Evolutionary conservation across 1,284 basidiomycete species (phyloP).

Genomic region (Ganoderma leucocontextum): DNA sequence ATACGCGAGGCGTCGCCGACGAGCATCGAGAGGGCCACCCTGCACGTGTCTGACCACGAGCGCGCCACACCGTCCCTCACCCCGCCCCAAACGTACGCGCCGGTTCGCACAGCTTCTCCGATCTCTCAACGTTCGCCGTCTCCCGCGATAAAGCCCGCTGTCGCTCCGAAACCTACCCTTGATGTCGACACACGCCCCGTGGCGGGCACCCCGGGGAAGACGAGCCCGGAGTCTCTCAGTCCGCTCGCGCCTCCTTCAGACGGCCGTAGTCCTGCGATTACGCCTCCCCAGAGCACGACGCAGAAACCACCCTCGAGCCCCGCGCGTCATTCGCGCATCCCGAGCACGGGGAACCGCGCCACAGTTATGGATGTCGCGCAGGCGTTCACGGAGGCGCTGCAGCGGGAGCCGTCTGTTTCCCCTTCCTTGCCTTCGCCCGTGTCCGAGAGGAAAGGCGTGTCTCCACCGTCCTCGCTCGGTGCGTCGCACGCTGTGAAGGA

Average conservation of each 20-base stretch:
- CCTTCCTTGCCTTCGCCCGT: slow-evolving; percentile 13
- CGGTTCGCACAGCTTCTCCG: slow-evolving; percentile 18
- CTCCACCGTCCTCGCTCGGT: slow-evolving; percentile 16
- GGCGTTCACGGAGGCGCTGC: slow-evolving; percentile 52
- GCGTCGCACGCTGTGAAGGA: slow-evolving; percentile 10
- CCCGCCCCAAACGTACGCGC: slow-evolving; percentile 10
- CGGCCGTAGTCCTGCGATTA: slow-evolving; percentile 21
- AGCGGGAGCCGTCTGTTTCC: slow-evolving; percentile 18
- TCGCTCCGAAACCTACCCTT: slow-evolving; percentile 23
- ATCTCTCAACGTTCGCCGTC: slow-evolving; percentile 23
- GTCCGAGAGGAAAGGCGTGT: slow-evolving; percentile 11
- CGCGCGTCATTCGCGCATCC: slow-evolving; percentile 59
- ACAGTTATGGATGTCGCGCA: slow-evolving; percentile 82
- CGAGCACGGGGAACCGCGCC: slow-evolving; percentile 72
- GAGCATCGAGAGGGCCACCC: slow-evolving; percentile 12
- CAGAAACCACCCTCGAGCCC: slow-evolving; percentile 38
- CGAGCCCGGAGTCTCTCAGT: slow-evolving; percentile 19
- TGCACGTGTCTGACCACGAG: not conserved
- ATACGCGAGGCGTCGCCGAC: slow-evolving; percentile 27
- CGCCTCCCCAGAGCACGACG: slow-evolving; percentile 27
- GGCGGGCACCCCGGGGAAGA: slow-evolving; percentile 11
- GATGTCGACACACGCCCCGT: slow-evolving; percentile 20
- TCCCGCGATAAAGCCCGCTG: slow-evolving; percentile 8
- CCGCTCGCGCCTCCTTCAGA: slow-evolving; percentile 21
- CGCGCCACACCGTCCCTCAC: slow-evolving; percentile 11